Base-by-base conservation (phyloP, 768 basidiomycete genomes). In the Lentinula detonsa region DNA sequence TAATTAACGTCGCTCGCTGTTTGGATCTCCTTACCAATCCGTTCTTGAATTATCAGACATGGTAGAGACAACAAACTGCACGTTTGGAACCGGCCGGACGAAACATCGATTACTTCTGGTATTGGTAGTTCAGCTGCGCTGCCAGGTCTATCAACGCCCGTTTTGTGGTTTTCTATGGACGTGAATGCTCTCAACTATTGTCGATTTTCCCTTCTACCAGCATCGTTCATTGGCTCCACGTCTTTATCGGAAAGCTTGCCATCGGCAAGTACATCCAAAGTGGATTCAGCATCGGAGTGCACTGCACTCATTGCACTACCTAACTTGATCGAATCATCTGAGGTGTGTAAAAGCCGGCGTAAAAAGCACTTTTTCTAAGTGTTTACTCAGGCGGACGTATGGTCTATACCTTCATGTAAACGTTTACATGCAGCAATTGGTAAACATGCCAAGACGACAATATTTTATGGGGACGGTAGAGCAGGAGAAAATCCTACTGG, bases 141-240 rank as follows among this genome's bases (percentile, higher is more conserved):
- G 42, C 74, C 81, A 1, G 79, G 76, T 33, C 70, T 82, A 6
- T 76, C 81, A 1, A 72, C 73, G 0, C 90, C 90, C 3, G 62
- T 69, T 6, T 70, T 91, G 3, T 69, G 74, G 10, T 88, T 87
- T 66, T 88, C 90, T 0, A 74, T 98, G 71, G 91, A 94, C 67
- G 87, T 95, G 62, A 99, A 99, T 69, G 87, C 96, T 1, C 79
- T 98, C 59, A 97, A 96, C 68, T 98, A 90, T 71, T 98, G 96
- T 73, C 85, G 89, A 2, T 95, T 97, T 72, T 89, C 91, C 6
- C 75, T 98, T 2, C 69, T 90, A 40, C 71, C 67, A 35, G 43
- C 37, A 15, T 56, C 55, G 13, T 13, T 33, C 10, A 43, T 56
- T 33, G 55, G 37, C 4, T 43, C 37, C 4, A 28, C 54, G 6